Evolutionary conservation across 2,329 filamentous ascomycete genomes (phyloP).

Genomic region (Talaromyces sp.): DNA sequence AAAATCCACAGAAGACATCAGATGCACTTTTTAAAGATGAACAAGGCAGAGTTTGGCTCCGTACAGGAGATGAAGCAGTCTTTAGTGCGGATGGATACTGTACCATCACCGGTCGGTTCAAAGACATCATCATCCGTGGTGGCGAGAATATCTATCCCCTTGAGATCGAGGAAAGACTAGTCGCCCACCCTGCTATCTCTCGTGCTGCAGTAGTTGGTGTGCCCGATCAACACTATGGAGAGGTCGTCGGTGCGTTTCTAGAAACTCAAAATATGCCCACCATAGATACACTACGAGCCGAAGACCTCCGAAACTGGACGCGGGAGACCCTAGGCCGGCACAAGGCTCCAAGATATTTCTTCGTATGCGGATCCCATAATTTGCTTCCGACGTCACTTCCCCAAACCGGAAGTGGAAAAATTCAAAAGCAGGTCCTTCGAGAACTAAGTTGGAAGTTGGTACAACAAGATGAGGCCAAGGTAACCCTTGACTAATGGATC

Average conservation of each 20-base stretch:
- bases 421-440: conserved; percentile 56
- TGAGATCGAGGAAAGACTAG: conserved; percentile 69
- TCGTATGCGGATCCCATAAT: conserved; percentile 64
- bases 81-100: conserved; percentile 59
- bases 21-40: conserved; percentile 66
- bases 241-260: conserved; percentile 64
- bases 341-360: conserved; percentile 67
- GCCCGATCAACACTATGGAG: conserved; percentile 65
- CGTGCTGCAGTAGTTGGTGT: conserved; percentile 67
- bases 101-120: conserved; percentile 68
- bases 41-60: conserved; percentile 53
- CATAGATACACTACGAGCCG: conserved; percentile 37
- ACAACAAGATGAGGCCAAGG: conserved; percentile 22
- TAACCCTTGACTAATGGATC: too few relatives aligned
- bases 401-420: conserved; percentile 67
- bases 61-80: conserved; percentile 57
- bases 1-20: conserved; percentile 53
- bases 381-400: conserved; percentile 47
- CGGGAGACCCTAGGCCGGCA: conserved; percentile 57
- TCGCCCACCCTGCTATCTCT: conserved; percentile 56
- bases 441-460: conserved; percentile 40
- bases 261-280: conserved; percentile 18
- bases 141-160: conserved; percentile 70
- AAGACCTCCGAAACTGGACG: conserved; percentile 59
- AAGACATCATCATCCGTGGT: conserved; percentile 73